Percentiles rank a stretch among this genome's conserved stretches.
phyloP scores from a whole-genome alignment of 225 moss, liverwort and hornwort genomes.

The Anthoceros angustus region DNA sequence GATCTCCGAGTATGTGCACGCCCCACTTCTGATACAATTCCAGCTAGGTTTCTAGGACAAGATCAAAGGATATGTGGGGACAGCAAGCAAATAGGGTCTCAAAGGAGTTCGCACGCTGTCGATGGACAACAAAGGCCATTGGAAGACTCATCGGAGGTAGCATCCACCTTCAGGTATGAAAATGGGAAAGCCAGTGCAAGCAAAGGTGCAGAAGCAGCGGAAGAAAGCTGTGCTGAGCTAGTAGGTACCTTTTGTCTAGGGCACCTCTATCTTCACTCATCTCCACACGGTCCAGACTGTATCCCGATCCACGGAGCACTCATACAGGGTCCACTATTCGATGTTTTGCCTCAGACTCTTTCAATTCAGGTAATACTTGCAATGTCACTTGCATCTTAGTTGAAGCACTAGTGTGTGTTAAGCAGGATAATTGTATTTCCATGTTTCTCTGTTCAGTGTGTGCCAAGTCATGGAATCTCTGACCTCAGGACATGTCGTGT shows the following conservation, averaged over 20 bases:
- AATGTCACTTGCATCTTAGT: neutral
- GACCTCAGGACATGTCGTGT: no score
- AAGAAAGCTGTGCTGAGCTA: slow-evolving; percentile 27
- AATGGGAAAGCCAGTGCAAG: no score
- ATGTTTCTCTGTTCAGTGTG: no score
- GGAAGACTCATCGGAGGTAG: no score
- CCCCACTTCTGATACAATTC: slow-evolving; percentile 64
- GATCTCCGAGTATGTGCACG: slow-evolving; percentile 61
- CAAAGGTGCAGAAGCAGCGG: slow-evolving; percentile 19
- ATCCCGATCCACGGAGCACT: slow-evolving; percentile 63
- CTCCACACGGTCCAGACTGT: slow-evolving; percentile 71
- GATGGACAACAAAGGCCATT: no score
- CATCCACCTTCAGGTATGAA: no score
- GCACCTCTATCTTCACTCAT: slow-evolving; percentile 70
- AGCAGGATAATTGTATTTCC: no score
- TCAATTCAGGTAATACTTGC: slow-evolving; percentile 41
- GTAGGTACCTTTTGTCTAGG: slow-evolving; percentile 52
- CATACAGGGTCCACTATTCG: slow-evolving; percentile 55
- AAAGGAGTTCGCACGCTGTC: slow-evolving; percentile 11
- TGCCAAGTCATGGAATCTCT: no score
- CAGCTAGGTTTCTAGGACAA: slow-evolving; percentile 14
- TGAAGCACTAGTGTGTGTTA: no score
- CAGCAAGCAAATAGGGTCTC: slow-evolving; percentile 29
- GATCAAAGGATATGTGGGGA: slow-evolving; percentile 6
- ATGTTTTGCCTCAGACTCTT: slow-evolving; percentile 53